phyloP scores from a whole-genome alignment of 2,329 filamentous ascomycete genomes.

The Penicillium paneum region DNA sequence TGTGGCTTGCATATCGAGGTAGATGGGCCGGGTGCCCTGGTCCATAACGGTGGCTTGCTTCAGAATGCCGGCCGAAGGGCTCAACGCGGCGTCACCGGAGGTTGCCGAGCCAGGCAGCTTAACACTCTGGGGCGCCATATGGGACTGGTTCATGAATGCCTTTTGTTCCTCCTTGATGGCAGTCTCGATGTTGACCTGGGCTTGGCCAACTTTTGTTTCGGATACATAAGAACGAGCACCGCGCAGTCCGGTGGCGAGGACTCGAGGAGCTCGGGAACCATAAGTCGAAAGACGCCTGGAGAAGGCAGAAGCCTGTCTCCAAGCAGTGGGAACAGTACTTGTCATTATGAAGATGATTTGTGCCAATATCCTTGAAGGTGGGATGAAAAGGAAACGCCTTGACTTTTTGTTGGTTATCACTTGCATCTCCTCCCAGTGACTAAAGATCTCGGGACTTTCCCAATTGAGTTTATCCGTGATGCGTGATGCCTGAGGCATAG shows the following conservation, averaged over 20 bases:
- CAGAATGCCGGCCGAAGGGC: slow-evolving; percentile 76
- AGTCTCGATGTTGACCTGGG: slow-evolving; percentile 76
- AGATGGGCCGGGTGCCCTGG: slow-evolving; percentile 88
- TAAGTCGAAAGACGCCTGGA: slow-evolving; percentile 49
- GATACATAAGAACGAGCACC: slow-evolving; percentile 70
- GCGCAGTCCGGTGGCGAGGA: slow-evolving; percentile 33
- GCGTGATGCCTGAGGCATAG: slow-evolving; percentile 4
- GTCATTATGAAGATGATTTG: slow-evolving; percentile 52
- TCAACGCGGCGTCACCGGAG: slow-evolving; percentile 67
- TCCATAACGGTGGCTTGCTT: slow-evolving; percentile 93
- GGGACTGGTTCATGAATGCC: slow-evolving; percentile 64
- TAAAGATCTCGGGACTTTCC: slow-evolving; percentile 21
- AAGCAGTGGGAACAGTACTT: slow-evolving; percentile 62
- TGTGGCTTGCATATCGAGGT: slow-evolving; percentile 97
- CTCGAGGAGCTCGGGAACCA: slow-evolving; percentile 41
- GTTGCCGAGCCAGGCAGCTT: slow-evolving; percentile 59
- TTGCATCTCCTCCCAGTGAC: slow-evolving; percentile 11
- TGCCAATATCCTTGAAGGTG: slow-evolving; percentile 23
- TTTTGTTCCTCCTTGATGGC: slow-evolving; percentile 84
- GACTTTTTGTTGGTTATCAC: slow-evolving; percentile 18
- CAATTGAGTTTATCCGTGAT: slow-evolving; percentile 16
- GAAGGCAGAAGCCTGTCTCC: slow-evolving; percentile 70
- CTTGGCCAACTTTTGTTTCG: slow-evolving; percentile 65
- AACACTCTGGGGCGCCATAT: slow-evolving; percentile 54
- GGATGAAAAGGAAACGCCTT: slow-evolving; percentile 18